A percentile compares a stretch with the other conserved stretches of the same genome.
phyloP scores from a whole-genome alignment of 1,139 yeast genomes.

The Hyphopichia fennica region DNA sequence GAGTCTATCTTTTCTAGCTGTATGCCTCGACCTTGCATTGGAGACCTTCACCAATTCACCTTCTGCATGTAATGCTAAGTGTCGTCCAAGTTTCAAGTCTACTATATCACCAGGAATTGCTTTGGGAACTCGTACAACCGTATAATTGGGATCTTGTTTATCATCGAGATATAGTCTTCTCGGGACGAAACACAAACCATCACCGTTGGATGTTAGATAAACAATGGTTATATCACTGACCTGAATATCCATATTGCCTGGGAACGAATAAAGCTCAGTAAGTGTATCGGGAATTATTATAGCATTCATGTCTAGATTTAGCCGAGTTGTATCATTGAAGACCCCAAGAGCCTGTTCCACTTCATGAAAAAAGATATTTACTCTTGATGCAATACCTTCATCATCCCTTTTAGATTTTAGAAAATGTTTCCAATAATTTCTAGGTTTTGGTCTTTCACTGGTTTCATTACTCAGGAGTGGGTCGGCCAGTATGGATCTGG shows the following conservation, averaged over 20 bases:
- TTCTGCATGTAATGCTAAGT: conserved; percentile 32
- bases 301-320: conserved; percentile 12
- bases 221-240: conserved; percentile 24
- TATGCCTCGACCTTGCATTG: conserved; percentile 10
- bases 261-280: neutral
- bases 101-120: conserved; percentile 41
- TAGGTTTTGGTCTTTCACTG: conserved; percentile 1
- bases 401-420: conserved; percentile 24
- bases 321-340: conserved; percentile 7
- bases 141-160: conserved; percentile 10
- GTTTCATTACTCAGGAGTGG: no score
- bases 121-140: conserved; percentile 39
- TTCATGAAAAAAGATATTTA: conserved; percentile 24
- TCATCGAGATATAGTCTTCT: conserved; percentile 9
- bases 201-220: conserved; percentile 36
- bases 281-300: conserved; percentile 17
- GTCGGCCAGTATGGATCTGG: no score
- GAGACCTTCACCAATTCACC: conserved; percentile 22
- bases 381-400: conserved; percentile 26
- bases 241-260: neutral
- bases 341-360: conserved; percentile 21
- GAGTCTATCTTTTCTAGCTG: conserved; percentile 26
- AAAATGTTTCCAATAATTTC: conserved; percentile 3
- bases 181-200: conserved; percentile 37
- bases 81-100: conserved; percentile 26